Base-by-base conservation (phyloP, 306 rosid genomes). In the Elaeagnus macrophylla region DNA sequence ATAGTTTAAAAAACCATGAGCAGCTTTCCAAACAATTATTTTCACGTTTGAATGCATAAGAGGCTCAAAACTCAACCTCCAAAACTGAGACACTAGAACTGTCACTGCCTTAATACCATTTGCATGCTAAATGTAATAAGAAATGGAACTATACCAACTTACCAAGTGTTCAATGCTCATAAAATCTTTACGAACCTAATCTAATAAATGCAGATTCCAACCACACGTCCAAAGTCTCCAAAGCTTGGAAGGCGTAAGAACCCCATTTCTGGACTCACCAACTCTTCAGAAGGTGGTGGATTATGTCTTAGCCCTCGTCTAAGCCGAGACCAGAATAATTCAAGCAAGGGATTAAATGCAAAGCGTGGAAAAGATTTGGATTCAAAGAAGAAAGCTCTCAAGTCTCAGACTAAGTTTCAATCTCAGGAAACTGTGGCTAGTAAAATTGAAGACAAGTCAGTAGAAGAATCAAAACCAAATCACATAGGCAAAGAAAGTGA, bases 221-320 rank as follows among this genome's bases (percentile, higher is more conserved):
- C 82, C 20, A 87, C 96, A 11, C 85, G 96, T 9, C 66, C 99
- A 36, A 87, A n/a, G 75, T 91, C 99, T 37, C 99, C 99, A 7
- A 91, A 84, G 81, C 89, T 91, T 6, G 96, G 99, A 71, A 77
- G 99, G 71, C 18, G 67, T 69, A 87, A 86, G 67, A 72, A 60
- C 71, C 42, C 66, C 39, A 61, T 64, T 65, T 52, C 72, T 56
- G 72, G 54, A 32, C 11, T 35, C 43, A 73, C 43, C 78, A 75
- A 48, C 72, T 59, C 59, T 42, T 70, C 75, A 48, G 96, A 84
- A 61, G 81, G 16, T 12, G 79, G 71, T 1, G 78, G 65, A 38
- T 60, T 77, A 0, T 71, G 64, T 52, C 77, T 68, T 17, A 72
- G 79, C 56, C 84, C 86, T 14, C 77, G 10, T 54, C 79, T 46